Conservation (phyloP, 1,284 basidiomycete genomes). For the Athelia sp. region DNA sequence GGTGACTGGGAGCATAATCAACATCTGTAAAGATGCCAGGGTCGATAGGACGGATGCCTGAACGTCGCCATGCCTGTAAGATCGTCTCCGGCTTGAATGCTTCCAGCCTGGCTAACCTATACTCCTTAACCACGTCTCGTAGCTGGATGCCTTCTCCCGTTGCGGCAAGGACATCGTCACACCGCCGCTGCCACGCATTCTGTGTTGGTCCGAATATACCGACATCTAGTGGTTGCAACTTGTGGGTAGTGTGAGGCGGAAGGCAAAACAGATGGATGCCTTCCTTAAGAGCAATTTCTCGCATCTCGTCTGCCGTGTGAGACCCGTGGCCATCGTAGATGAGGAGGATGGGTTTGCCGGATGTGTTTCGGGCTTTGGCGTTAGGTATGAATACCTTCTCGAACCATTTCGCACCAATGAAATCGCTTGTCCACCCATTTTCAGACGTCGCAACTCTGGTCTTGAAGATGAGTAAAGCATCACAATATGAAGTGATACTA, state of each 20-base stretch:
- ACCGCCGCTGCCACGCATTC: slow-evolving; percentile 5
- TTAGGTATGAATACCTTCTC: slow-evolving; percentile 21
- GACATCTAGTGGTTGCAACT: slow-evolving; percentile 15
- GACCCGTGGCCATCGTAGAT: slow-evolving; percentile 19
- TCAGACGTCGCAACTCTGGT: slow-evolving; percentile 16
- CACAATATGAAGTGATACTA: neutral
- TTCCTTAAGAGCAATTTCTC: slow-evolving; percentile 8
- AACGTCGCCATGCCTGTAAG: slow-evolving; percentile 5
- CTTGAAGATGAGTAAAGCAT: neutral
- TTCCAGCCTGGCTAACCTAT: slow-evolving; percentile 2
- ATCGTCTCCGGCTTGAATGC: slow-evolving; percentile 3
- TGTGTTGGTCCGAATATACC: slow-evolving; percentile 12
- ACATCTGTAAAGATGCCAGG: slow-evolving; percentile 4
- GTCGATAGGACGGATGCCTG: slow-evolving; percentile 4
- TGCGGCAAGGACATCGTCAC: neutral
- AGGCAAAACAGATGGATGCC: slow-evolving; percentile 12
- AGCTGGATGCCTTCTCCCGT: slow-evolving; percentile 5
- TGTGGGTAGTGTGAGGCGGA: slow-evolving; percentile 15
- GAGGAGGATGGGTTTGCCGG: slow-evolving; percentile 13
- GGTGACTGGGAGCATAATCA: slow-evolving; percentile 5
- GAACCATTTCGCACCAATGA: slow-evolving; percentile 23
- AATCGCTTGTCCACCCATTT: slow-evolving; percentile 30
- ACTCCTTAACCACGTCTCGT: slow-evolving; percentile 4
- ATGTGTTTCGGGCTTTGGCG: slow-evolving; percentile 6
- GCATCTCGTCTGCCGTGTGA: slow-evolving; percentile 9